Percentiles rank a stretch among this genome's conserved stretches.
Evolutionary conservation across 306 rosid genomes (phyloP).

Genomic region (Lathyrus aphaca): DNA sequence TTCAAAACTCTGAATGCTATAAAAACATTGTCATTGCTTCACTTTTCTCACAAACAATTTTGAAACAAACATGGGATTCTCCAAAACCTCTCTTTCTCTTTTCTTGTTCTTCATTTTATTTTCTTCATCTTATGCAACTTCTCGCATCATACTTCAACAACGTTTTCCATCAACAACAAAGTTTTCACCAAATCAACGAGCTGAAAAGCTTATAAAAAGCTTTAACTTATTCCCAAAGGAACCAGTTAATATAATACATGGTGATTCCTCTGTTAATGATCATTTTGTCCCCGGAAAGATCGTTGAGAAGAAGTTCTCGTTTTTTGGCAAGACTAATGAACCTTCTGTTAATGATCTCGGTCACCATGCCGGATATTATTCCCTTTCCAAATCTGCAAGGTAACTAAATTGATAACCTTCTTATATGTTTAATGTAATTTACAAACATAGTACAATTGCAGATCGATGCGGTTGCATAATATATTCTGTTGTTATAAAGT

Average conservation of each 20-base stretch:
- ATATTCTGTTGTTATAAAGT: too few species aligned
- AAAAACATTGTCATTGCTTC: conserved; percentile 41
- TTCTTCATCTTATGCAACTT: conserved; percentile 38
- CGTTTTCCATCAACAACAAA: conserved; percentile 36
- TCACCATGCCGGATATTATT: conserved; percentile 89
- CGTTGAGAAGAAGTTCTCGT: conserved; percentile 65
- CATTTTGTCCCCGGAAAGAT: conserved; percentile 44
- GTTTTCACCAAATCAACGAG: conserved; percentile 48
- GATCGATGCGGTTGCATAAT: not conserved
- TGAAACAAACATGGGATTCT: conserved; percentile 53
- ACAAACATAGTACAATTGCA: not conserved
- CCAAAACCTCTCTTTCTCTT: conserved; percentile 35
- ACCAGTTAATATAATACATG: conserved; percentile 45
- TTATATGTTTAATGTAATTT: not conserved
- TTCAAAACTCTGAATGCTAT: conserved; percentile 37
- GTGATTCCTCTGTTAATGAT: conserved; percentile 22
- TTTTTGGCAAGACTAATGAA: conserved; percentile 35
- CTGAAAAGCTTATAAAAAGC: conserved; percentile 65
- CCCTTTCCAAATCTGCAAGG: conserved; percentile 82
- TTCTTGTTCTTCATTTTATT: conserved; percentile 39
- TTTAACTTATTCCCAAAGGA: conserved; percentile 72
- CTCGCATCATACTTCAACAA: conserved; percentile 1
- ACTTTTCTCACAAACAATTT: not conserved
- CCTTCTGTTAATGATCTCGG: conserved; percentile 73
- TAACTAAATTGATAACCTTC: not conserved